Conservation (phyloP, 2,329 filamentous ascomycete species). For the Lasiodiplodia sp. region DNA sequence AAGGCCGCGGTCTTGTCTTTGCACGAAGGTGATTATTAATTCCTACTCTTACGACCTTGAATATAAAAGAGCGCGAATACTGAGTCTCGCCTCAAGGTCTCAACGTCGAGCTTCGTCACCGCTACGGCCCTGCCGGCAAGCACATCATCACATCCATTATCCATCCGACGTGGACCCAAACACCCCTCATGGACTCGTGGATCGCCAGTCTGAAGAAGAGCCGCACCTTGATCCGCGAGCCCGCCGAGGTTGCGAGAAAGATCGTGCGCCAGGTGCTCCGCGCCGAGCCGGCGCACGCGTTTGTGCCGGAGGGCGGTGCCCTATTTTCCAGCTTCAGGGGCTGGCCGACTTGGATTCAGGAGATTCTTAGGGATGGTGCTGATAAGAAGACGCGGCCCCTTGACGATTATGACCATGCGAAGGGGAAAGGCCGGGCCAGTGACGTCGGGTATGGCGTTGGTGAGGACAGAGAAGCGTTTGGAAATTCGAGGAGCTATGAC, state of each 20-base stretch:
- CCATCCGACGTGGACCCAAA: slow-evolving; percentile 40
- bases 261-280: slow-evolving; percentile 40
- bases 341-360: slow-evolving; percentile 40
- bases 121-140: slow-evolving; percentile 36
- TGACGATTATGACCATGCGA: neutral
- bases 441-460: slow-evolving; percentile 7
- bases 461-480: slow-evolving; percentile 1
- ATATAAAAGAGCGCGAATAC: neutral
- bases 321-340: slow-evolving; percentile 32
- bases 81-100: slow-evolving; percentile 33
- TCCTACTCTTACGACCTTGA: no score
- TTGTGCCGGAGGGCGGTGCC: slow-evolving; percentile 35
- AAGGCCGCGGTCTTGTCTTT: slow-evolving; percentile 41
- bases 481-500: slow-evolving; percentile 11
- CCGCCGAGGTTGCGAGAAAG: slow-evolving; percentile 35
- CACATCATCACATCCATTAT: slow-evolving; percentile 41
- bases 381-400: neutral
- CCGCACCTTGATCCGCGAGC: slow-evolving; percentile 34
- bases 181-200: slow-evolving; percentile 37
- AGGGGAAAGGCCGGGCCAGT: slow-evolving; percentile 16
- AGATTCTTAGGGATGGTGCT: slow-evolving; percentile 31
- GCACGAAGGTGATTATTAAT: slow-evolving; percentile 35
- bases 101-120: slow-evolving; percentile 38
- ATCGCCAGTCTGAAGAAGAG: slow-evolving; percentile 33
- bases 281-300: slow-evolving; percentile 36